Conservation (phyloP, 306 rosid genomes). For the Amphicarpaea edgeworthii region DNA sequence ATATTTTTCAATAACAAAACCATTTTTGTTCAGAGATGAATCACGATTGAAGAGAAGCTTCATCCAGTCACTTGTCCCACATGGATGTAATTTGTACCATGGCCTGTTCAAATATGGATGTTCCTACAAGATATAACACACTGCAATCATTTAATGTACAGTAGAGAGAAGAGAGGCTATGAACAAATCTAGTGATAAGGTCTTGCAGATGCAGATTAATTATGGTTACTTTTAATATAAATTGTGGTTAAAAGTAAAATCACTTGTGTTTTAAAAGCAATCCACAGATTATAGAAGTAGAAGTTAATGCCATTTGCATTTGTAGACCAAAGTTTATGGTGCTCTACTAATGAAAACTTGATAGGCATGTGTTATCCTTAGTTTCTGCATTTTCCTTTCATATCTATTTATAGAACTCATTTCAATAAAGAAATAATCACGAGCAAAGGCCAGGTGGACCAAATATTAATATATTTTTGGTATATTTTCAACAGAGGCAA, state of each 20-base stretch:
- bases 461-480: not conserved
- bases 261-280: no score
- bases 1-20: constrained; percentile 55
- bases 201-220: no score
- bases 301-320: not conserved
- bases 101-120: constrained; percentile 88
- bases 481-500: constrained; percentile 1
- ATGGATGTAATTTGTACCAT: constrained; percentile 93
- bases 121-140: constrained; percentile 62
- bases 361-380: not conserved
- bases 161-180: not conserved
- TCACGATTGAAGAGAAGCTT: constrained; percentile 66
- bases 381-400: not conserved
- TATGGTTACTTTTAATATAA: no score
- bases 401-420: constrained; percentile 10
- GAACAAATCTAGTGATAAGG: constrained; percentile 5
- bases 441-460: not conserved
- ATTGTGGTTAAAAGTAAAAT: not conserved
- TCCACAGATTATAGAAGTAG: not conserved
- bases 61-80: constrained; percentile 94
- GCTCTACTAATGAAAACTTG: not conserved
- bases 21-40: constrained; percentile 47
- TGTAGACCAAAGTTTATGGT: not conserved
- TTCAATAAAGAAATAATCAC: not conserved
- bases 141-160: constrained; percentile 5